phyloP scores from a whole-genome alignment of 2,329 filamentous ascomycete species.

The Cladosporium sp. region DNA sequence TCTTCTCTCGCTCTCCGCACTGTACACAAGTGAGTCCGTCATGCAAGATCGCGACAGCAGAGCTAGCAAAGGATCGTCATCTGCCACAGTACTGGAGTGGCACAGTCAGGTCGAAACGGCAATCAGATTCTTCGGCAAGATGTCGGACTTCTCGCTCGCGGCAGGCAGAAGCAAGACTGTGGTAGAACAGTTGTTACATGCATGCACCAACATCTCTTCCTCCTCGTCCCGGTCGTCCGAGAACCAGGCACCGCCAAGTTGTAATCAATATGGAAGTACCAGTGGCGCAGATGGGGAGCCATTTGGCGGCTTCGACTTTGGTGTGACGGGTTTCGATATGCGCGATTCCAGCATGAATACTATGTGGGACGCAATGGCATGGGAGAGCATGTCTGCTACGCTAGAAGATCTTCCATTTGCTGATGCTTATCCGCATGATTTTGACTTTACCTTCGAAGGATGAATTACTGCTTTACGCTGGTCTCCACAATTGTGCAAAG shows the following conservation, averaged over 20 bases:
- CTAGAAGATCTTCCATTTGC: background rate
- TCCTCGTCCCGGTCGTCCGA: background rate
- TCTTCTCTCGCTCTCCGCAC: slow-evolving; percentile 63
- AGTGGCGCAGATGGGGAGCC: background rate
- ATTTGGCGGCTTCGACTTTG: slow-evolving; percentile 2
- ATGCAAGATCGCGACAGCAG: slow-evolving; percentile 5
- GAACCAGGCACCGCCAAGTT: background rate
- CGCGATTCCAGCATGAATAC: slow-evolving; percentile 15
- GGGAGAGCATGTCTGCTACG: slow-evolving; percentile 16
- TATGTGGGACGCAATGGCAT: slow-evolving; percentile 20
- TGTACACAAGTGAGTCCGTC: slow-evolving; percentile 9
- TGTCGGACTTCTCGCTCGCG: slow-evolving; percentile 42
- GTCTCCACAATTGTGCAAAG: background rate
- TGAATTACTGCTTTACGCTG: background rate
- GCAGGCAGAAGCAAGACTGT: slow-evolving; percentile 41
- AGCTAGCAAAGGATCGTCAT: background rate
- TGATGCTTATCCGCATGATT: background rate
- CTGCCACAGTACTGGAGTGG: slow-evolving; percentile 38
- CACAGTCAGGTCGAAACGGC: slow-evolving; percentile 37
- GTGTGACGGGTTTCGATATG: slow-evolving; percentile 14
- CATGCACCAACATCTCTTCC: slow-evolving; percentile 24
- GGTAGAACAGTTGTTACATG: slow-evolving; percentile 40
- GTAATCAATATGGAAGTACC: too few species aligned
- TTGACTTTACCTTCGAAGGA: background rate
- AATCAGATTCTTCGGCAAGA: slow-evolving; percentile 39